Base-by-base conservation (phyloP, 768 basidiomycete genomes). In the Phlebiopsis gigantea region DNA sequence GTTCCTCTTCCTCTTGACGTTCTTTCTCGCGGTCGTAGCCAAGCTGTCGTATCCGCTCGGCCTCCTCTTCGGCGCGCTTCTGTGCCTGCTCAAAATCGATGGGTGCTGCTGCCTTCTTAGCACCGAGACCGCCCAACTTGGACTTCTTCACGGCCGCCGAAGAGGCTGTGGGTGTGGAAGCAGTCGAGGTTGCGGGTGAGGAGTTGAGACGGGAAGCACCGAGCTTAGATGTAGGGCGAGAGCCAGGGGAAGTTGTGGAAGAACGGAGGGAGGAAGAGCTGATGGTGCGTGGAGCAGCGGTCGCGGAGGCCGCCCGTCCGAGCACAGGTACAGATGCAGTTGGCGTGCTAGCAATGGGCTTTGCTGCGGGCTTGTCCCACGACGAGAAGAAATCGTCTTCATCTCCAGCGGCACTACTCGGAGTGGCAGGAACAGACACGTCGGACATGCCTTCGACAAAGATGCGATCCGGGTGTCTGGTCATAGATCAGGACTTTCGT, bases 321-420 rank as follows among this genome's bases (percentile, higher is more conserved):
- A 88, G 71, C 26, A 78, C 74, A 15, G 88, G 85, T 2, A 85
- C 82, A 0, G 79, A 73, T 0, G 78, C 64, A 21, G 76, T 70
- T 31, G 80, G 72, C 22, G 66, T 61, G 48, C 15, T 64, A 14
- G 45, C 46, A 10, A 25, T 62, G 22, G 7, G 77, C 57, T 57
- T 73, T 72, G 24, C 68, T 58, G 72, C 72, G 0, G 91, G 87
- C 69, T 96, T 96, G 61, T 95, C 93, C 95, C 96, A 98, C 25
- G 91, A 89, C 46, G 91, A 85, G 74, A 98, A 99, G 73, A 99
- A 99, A 68, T 98, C 95, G 8, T 97, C 95, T 52, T 93, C 93
- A 0, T 74, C 73, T 68, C 68, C 54, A 72, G 75, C 28, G 65
- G 71, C n/a, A 2, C 44, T 30, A 15, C 61, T 53, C 0, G 59